phyloP scores from a whole-genome alignment of 2,329 filamentous ascomycete genomes.

The Xylaria sp. region DNA sequence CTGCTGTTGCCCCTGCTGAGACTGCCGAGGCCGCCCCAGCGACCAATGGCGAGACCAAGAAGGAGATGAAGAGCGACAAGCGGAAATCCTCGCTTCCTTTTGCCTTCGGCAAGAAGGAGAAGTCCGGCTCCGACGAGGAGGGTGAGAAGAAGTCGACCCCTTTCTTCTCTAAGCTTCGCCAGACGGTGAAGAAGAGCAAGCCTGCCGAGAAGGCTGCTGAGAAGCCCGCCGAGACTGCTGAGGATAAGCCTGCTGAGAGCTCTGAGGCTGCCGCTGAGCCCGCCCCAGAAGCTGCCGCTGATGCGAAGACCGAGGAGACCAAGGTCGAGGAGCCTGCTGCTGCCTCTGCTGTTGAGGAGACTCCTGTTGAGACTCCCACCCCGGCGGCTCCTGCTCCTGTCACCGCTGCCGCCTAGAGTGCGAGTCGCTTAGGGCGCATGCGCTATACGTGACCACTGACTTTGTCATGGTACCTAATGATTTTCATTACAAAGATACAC shows the following conservation, averaged over 20 bases:
- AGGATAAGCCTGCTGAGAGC: constrained; percentile 45
- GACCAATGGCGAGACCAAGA: constrained; percentile 66
- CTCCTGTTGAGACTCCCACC: constrained; percentile 46
- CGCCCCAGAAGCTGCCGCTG: constrained; percentile 39
- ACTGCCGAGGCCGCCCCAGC: constrained; percentile 58
- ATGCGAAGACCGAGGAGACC: constrained; percentile 39
- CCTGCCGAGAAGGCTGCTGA: constrained; percentile 45
- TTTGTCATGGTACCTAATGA: constrained; percentile 41
- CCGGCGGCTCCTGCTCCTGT: constrained; percentile 48
- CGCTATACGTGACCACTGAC: constrained; percentile 34
- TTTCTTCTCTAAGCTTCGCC: constrained; percentile 68
- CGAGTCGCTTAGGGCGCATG: constrained; percentile 36
- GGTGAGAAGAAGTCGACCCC: constrained; percentile 68
- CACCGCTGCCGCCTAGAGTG: constrained; percentile 51
- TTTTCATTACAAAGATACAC: constrained; percentile 49
- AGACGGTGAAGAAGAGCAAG: constrained; percentile 53
- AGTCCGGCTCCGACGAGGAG: constrained; percentile 69
- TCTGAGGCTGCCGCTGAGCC: constrained; percentile 43
- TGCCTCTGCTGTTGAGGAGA: constrained; percentile 40
- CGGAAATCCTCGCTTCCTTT: constrained; percentile 82
- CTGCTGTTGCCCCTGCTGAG: constrained; percentile 60
- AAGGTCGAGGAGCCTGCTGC: constrained; percentile 35
- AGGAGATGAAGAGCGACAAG: constrained; percentile 78
- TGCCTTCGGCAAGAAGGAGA: constrained; percentile 82
- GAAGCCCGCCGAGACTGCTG: constrained; percentile 45